These are phyloP conservation scores for Lentinula sp. DNA, from an alignment of 768 basidiomycete species.

Conservation along the genomic window DNA sequence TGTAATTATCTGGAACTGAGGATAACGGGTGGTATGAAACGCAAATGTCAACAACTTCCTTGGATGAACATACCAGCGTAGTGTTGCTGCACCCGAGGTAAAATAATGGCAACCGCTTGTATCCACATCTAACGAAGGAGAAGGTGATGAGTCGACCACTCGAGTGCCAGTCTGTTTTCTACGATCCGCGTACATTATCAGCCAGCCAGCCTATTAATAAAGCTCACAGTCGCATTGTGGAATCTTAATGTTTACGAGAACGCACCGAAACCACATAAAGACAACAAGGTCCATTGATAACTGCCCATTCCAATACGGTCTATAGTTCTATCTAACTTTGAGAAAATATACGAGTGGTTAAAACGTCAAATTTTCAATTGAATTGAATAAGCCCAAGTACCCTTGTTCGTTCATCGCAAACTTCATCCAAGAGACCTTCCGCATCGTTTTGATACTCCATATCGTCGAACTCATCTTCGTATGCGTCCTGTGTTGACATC, in stretches of 20 bases:
- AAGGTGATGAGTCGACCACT: conserved; percentile 15
- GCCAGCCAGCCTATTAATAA: conserved; percentile 75
- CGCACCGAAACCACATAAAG: conserved; percentile 86
- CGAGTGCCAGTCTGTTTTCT: neutral
- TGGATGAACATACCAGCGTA: conserved; percentile 49
- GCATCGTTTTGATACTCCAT: neutral
- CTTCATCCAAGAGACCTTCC: neutral
- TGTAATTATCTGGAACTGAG: conserved; percentile 65
- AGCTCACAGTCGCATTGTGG: conserved; percentile 1
- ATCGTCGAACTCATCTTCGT: neutral
- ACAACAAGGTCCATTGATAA: conserved; percentile 79
- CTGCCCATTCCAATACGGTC: conserved; percentile 90
- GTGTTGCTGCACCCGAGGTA: conserved; percentile 95
- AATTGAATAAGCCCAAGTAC: neutral
- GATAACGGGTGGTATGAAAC: neutral
- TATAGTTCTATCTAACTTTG: conserved; percentile 73
- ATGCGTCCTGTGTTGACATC: neutral
- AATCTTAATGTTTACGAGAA: conserved; percentile 6
- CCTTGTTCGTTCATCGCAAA: neutral
- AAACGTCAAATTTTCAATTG: conserved; percentile 16
- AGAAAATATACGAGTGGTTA: neutral
- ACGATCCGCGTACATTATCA: conserved; percentile 63
- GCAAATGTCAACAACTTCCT: neutral
- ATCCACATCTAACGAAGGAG: conserved; percentile 78
- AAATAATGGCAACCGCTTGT: conserved; percentile 83